These are phyloP conservation scores for Cucumis cinereus DNA, from an alignment of 306 rosid species.

Conservation along the genomic window DNA sequence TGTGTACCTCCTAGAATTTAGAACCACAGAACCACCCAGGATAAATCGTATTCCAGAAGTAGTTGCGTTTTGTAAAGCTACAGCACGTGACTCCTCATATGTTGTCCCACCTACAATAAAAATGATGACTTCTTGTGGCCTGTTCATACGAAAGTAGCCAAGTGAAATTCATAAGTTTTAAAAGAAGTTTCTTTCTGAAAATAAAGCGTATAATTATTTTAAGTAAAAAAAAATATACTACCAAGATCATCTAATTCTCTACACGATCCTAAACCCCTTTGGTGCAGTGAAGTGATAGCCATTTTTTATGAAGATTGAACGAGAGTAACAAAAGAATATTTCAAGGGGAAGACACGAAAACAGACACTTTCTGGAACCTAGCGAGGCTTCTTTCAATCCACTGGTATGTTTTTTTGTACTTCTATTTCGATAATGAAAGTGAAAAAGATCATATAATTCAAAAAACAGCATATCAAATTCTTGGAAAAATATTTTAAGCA, in stretches of 20 bases:
- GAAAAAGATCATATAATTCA: background rate
- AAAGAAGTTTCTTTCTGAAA: background rate
- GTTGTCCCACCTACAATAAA: slow-evolving; percentile 95
- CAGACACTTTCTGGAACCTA: background rate
- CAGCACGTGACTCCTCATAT: slow-evolving; percentile 81
- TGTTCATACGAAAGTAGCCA: slow-evolving; percentile 15
- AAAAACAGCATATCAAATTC: background rate
- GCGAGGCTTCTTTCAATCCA: background rate
- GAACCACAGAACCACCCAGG: slow-evolving; percentile 82
- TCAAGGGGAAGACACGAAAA: background rate
- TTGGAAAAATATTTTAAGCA: background rate
- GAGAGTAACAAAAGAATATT: background rate
- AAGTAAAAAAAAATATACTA: no score
- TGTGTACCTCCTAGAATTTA: slow-evolving; percentile 78
- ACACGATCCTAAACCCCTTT: background rate
- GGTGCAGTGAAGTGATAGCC: background rate
- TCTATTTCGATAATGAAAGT: background rate
- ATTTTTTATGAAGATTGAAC: background rate
- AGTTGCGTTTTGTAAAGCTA: slow-evolving; percentile 67
- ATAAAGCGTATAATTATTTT: background rate
- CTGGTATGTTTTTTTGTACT: background rate
- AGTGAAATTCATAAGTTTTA: background rate
- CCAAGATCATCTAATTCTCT: background rate
- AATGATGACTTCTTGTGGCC: slow-evolving; percentile 87
- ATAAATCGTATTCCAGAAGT: slow-evolving; percentile 73